A percentile compares a stretch with the other conserved stretches of the same genome.
These are phyloP conservation scores for Kalmusia sp. DNA, from an alignment of 2,329 filamentous ascomycete genomes.

Conservation along the genomic window DNA sequence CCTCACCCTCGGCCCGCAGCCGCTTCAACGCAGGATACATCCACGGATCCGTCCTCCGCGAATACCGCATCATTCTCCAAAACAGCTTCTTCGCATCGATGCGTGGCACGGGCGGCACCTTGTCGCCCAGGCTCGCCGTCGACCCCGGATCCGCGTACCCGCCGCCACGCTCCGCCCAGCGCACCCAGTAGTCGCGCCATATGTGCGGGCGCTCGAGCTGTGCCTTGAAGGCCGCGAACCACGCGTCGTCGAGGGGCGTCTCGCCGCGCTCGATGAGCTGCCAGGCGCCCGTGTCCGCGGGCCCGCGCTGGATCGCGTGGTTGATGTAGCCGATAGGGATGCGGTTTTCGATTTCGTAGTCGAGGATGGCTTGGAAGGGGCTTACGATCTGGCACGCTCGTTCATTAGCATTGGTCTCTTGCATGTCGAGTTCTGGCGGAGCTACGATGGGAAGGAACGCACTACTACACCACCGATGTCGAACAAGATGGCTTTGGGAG, in stretches of 20 bases:
- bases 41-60: slow-evolving; percentile 77
- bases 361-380: slow-evolving; percentile 89
- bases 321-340: slow-evolving; percentile 94
- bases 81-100: slow-evolving; percentile 84
- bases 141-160: slow-evolving; percentile 25
- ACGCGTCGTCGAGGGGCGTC: slow-evolving; percentile 74
- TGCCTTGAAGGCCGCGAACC: slow-evolving; percentile 76
- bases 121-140: slow-evolving; percentile 38
- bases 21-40: slow-evolving; percentile 83
- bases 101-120: slow-evolving; percentile 68
- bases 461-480: slow-evolving; percentile 96
- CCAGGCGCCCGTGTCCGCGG: slow-evolving; percentile 79
- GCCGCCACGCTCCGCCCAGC: slow-evolving; percentile 15
- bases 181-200: slow-evolving; percentile 69
- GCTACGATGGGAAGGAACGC: slow-evolving; percentile 5
- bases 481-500: slow-evolving; percentile 66
- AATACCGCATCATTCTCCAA: slow-evolving; percentile 86
- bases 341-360: slow-evolving; percentile 78
- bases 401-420: slow-evolving; percentile 3
- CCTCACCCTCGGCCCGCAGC: slow-evolving; percentile 63
- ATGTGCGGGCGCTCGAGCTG: slow-evolving; percentile 72
- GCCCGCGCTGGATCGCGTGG: slow-evolving; percentile 80
- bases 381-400: slow-evolving; percentile 72
- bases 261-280: slow-evolving; percentile 86
- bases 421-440: not conserved